These are phyloP conservation scores for Mentha longifolia DNA, from an alignment of 257 asterid species.

Conservation along the genomic window DNA sequence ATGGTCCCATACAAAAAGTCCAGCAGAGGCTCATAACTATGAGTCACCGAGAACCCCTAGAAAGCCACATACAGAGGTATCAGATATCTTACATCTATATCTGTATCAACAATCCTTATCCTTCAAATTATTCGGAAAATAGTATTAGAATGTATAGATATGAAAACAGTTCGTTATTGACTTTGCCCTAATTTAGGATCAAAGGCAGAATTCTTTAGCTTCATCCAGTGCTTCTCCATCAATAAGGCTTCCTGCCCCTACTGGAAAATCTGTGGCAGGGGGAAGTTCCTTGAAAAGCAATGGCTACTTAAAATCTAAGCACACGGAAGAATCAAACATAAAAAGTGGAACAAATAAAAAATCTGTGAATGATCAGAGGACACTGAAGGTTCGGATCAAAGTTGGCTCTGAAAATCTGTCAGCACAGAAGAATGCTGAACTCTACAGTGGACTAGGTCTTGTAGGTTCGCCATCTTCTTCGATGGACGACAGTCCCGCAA, in stretches of 20 bases:
- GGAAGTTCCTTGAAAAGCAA: conserved; percentile 43
- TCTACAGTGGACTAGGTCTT: conserved; percentile 96
- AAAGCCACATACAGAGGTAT: conserved; percentile 68
- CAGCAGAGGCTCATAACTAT: conserved; percentile 53
- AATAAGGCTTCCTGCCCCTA: conserved; percentile 51
- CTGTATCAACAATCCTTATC: conserved; percentile 2
- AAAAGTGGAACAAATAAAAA: conserved; percentile 49
- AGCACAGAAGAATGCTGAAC: conserved; percentile 76
- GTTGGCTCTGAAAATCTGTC: conserved; percentile 77
- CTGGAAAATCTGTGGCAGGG: conserved; percentile 50
- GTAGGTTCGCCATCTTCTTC: conserved; percentile 91
- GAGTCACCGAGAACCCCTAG: conserved; percentile 54
- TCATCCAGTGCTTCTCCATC: conserved; percentile 62
- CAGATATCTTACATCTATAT: conserved; percentile 28
- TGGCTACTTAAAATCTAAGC: conserved; percentile 44
- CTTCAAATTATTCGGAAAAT: conserved; percentile 10
- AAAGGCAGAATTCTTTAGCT: conserved; percentile 53
- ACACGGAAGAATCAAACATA: conserved; percentile 50
- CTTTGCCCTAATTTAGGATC: conserved; percentile 60
- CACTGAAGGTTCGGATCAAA: conserved; percentile 85
- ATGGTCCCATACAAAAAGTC: conserved; percentile 63
- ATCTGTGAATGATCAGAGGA: conserved; percentile 60
- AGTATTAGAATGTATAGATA: background rate
- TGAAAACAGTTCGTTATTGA: conserved; percentile 37
- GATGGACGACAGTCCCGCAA: conserved; percentile 66